Evolutionary conservation across 257 asterid genomes (phyloP).

Genomic region (Nyctanthes arbortristis): DNA sequence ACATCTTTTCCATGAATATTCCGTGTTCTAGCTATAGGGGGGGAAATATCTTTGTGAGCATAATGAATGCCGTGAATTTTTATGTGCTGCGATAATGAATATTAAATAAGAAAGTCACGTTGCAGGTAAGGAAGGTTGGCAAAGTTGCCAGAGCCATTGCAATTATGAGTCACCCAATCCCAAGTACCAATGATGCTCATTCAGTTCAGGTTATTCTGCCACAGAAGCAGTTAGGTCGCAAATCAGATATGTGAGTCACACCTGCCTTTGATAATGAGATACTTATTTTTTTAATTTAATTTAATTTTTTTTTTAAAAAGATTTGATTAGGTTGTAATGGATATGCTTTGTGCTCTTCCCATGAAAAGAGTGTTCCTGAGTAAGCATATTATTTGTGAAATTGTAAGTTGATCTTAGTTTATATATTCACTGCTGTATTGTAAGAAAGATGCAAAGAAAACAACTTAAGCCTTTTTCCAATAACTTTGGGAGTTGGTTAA

Average conservation of each 20-base stretch:
- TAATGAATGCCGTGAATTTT: constrained; percentile 12
- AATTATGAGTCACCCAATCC: constrained; percentile 95
- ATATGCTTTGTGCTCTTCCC: neutral
- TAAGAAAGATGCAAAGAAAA: neutral
- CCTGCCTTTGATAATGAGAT: constrained; percentile 14
- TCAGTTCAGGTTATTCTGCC: constrained; percentile 91
- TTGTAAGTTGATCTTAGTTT: neutral
- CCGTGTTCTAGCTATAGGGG: constrained; percentile 4
- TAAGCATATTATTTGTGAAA: constrained; percentile 2
- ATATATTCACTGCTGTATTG: neutral
- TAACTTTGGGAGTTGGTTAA: neutral
- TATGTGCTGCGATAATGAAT: constrained; percentile 11
- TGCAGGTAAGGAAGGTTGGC: constrained; percentile 79
- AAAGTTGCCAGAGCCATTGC: constrained; percentile 90
- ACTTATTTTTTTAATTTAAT: constrained; percentile 1
- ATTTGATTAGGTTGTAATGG: neutral
- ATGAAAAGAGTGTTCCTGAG: neutral
- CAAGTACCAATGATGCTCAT: constrained; percentile 77
- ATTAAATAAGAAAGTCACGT: constrained; percentile 8
- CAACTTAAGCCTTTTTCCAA: neutral
- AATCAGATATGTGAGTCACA: constrained; percentile 79
- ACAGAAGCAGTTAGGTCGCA: constrained; percentile 91
- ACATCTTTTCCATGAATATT: neutral
- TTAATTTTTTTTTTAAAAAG: constrained; percentile 7
- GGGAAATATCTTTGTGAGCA: constrained; percentile 1